Evolutionary conservation across 352 stramenopile genomes (phyloP).

Genomic region (Phytophthora sp.): DNA sequence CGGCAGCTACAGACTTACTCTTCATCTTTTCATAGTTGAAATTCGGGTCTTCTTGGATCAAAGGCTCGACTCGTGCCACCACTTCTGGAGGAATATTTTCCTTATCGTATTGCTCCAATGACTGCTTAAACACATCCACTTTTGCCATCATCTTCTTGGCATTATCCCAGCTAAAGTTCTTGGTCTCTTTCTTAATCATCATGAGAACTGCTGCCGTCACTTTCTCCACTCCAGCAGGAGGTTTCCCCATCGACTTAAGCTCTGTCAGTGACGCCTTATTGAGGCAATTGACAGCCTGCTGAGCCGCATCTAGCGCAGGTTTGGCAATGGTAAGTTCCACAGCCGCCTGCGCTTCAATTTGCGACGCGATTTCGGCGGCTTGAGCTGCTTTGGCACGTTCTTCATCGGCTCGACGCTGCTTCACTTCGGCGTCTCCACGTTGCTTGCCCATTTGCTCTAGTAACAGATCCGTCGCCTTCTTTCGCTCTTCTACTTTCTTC

Average conservation of each 20-base stretch:
- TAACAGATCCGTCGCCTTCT: conserved; percentile 85
- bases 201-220: conserved; percentile 91
- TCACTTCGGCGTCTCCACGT: conserved; percentile 87
- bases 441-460: conserved; percentile 92
- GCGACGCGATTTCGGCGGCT: conserved; percentile 67
- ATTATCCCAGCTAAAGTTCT: conserved; percentile 95
- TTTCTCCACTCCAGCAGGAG: conserved; percentile 87
- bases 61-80: conserved; percentile 80
- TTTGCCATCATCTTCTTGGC: conserved; percentile 97
- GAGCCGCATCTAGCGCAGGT: conserved; percentile 79
- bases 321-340: conserved; percentile 82
- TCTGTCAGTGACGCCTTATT: conserved; percentile 91
- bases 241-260: conserved; percentile 90
- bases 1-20: conserved; percentile 89
- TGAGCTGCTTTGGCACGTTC: conserved; percentile 76
- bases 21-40: conserved; percentile 96
- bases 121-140: conserved; percentile 92
- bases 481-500: conserved; percentile 92
- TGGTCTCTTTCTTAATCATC: conserved; percentile 94
- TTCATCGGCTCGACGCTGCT: conserved; percentile 82
- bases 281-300: conserved; percentile 89
- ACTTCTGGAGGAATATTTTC: conserved; percentile 92
- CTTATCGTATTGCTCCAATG: conserved; percentile 91
- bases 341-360: conserved; percentile 74
- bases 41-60: conserved; percentile 89